phyloP scores from a whole-genome alignment of 345 rosid species.

The Luvunga scandens region DNA sequence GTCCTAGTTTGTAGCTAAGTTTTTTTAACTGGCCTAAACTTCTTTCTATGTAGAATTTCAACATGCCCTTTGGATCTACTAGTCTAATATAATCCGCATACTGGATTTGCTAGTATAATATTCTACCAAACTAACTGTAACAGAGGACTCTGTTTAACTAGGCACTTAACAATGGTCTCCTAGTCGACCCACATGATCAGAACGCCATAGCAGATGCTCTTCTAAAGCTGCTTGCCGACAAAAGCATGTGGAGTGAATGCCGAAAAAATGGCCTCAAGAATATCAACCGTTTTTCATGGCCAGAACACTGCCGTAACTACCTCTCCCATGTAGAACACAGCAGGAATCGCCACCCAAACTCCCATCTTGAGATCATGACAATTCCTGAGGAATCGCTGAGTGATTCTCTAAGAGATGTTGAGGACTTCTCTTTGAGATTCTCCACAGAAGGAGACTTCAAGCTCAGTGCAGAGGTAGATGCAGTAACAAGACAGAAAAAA shows the following conservation, averaged over 20 bases:
- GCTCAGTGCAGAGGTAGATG: constrained; percentile 64
- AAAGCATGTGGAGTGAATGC: constrained; percentile 59
- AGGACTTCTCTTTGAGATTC: constrained; percentile 78
- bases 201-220: constrained; percentile 64
- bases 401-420: constrained; percentile 77
- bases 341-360: constrained; percentile 73
- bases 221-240: constrained; percentile 62
- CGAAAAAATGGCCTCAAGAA: constrained; percentile 58
- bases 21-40: neutral
- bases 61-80: neutral
- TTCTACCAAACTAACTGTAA: constrained; percentile 11
- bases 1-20: neutral
- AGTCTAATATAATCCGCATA: neutral
- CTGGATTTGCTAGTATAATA: neutral
- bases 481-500: constrained; percentile 63
- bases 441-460: constrained; percentile 76
- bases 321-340: constrained; percentile 81
- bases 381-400: constrained; percentile 81
- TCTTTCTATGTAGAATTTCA: neutral
- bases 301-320: constrained; percentile 76
- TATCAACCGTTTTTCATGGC: constrained; percentile 68
- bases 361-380: constrained; percentile 57
- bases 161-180: constrained; percentile 68
- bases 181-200: constrained; percentile 69
- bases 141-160: constrained; percentile 22